These are phyloP conservation scores for Trichaptum fuscoviolaceum DNA, from an alignment of 768 basidiomycete species.

Conservation along the genomic window DNA sequence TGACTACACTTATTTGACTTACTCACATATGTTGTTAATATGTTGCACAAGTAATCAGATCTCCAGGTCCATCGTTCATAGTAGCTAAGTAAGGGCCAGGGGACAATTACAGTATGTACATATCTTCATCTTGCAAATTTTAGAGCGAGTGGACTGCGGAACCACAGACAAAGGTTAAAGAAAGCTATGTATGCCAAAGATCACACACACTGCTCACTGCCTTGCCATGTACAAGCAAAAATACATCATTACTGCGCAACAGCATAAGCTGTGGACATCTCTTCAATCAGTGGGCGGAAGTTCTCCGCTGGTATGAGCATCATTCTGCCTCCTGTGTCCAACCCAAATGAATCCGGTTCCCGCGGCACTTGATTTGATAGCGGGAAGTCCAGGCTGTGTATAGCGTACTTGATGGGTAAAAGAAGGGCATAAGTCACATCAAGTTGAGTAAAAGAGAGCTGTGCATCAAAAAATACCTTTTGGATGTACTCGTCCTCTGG, in stretches of 20 bases:
- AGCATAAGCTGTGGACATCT: not conserved
- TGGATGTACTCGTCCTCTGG: slow-evolving; percentile 78
- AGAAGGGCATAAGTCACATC: not conserved
- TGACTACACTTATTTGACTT: no score
- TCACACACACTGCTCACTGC: no score
- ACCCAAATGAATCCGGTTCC: slow-evolving; percentile 62
- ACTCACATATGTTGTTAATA: not conserved
- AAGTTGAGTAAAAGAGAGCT: not conserved
- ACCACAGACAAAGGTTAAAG: no score
- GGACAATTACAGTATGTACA: no score
- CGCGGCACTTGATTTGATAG: slow-evolving; percentile 51
- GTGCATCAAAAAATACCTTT: slow-evolving; percentile 39
- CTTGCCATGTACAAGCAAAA: not conserved
- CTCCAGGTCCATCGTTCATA: not conserved
- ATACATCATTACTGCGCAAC: not conserved
- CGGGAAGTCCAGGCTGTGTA: slow-evolving; percentile 45
- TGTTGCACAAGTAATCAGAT: not conserved
- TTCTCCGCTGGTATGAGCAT: slow-evolving; percentile 51
- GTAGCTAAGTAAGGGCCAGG: no score
- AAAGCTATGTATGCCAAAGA: no score
- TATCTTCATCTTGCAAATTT: no score
- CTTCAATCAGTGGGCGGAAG: slow-evolving; percentile 19
- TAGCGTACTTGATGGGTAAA: slow-evolving; percentile 36
- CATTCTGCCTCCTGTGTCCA: slow-evolving; percentile 62
- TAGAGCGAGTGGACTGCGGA: no score